Conservation (phyloP, 2,329 filamentous ascomycete genomes). For the Leptographium flavum region DNA sequence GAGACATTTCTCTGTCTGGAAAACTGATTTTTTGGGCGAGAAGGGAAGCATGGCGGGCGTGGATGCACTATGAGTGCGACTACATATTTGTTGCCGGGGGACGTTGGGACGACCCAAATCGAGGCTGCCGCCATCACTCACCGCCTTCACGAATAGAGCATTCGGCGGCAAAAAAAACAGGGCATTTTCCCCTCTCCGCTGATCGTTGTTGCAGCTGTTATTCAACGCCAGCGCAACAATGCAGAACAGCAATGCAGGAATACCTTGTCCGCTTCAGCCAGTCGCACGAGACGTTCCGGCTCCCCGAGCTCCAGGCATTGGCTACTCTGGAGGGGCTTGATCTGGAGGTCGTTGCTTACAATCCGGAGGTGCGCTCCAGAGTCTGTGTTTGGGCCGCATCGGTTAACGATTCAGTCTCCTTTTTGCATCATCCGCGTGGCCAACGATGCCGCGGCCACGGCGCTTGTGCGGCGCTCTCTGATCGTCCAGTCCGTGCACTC, state of each 20-base stretch:
- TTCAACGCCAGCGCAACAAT: neutral
- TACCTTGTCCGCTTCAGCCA: slow-evolving; percentile 86
- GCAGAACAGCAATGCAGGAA: neutral
- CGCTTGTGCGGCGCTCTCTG: slow-evolving; percentile 62
- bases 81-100: neutral
- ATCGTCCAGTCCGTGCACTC: slow-evolving; percentile 75
- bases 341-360: slow-evolving; percentile 63
- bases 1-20: slow-evolving; percentile 53
- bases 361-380: slow-evolving; percentile 54
- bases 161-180: neutral
- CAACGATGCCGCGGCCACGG: slow-evolving; percentile 47
- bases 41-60: slow-evolving; percentile 28
- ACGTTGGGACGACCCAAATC: neutral
- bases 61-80: neutral
- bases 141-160: neutral
- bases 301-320: slow-evolving; percentile 70
- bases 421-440: slow-evolving; percentile 66
- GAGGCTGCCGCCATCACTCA: neutral
- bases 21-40: slow-evolving; percentile 26
- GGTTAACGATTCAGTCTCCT: slow-evolving; percentile 43
- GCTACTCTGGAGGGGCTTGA: slow-evolving; percentile 53
- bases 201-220: no score
- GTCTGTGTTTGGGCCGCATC: no score
- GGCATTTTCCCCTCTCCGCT: neutral
- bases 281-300: slow-evolving; percentile 78